Conservation (phyloP, 2,329 filamentous ascomycete species). For the Sarocladiaceae sp. region DNA sequence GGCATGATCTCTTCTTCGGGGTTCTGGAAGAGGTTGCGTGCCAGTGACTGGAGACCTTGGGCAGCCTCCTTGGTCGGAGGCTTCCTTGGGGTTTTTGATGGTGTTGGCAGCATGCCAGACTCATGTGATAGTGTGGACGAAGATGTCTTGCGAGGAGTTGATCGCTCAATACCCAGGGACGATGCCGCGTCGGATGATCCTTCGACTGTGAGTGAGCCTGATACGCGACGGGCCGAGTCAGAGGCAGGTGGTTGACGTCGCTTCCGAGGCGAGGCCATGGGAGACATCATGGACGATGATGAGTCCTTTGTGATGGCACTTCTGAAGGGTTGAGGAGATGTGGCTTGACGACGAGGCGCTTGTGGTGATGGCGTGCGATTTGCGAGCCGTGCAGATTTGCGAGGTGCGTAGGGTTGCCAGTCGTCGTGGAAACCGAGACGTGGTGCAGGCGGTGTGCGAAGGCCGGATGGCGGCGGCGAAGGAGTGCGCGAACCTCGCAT, state of each 20-base stretch:
- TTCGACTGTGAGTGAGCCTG: conserved; percentile 38
- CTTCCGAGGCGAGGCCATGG: conserved; percentile 43
- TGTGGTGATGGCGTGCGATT: conserved; percentile 52
- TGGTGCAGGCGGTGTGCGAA: conserved; percentile 64
- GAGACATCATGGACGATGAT: conserved; percentile 29
- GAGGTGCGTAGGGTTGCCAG: conserved; percentile 67
- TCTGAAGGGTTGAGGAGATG: conserved; percentile 19
- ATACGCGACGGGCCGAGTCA: conserved; percentile 41
- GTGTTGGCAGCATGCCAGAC: conserved; percentile 63
- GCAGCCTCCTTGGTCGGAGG: conserved; percentile 44
- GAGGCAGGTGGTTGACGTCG: conserved; percentile 37
- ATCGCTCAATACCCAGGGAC: conserved; percentile 26
- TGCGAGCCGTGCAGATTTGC: conserved; percentile 59
- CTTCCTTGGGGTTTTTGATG: conserved; percentile 71
- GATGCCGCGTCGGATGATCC: conserved; percentile 35
- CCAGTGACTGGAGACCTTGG: conserved; percentile 46
- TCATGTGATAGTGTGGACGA: conserved; percentile 10
- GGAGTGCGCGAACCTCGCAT: conserved; percentile 43
- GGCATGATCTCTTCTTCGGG: conserved; percentile 50
- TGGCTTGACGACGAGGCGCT: conserved; percentile 9
- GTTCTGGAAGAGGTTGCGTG: conserved; percentile 56
- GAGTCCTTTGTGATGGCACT: conserved; percentile 1
- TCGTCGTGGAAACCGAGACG: conserved; percentile 60
- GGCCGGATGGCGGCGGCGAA: conserved; percentile 44
- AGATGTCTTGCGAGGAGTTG: conserved; percentile 13